Percentiles rank a stretch among this genome's conserved stretches.
Conservation (phyloP, 2,329 filamentous ascomycete genomes). For the Pyrenophora seminiperda region DNA sequence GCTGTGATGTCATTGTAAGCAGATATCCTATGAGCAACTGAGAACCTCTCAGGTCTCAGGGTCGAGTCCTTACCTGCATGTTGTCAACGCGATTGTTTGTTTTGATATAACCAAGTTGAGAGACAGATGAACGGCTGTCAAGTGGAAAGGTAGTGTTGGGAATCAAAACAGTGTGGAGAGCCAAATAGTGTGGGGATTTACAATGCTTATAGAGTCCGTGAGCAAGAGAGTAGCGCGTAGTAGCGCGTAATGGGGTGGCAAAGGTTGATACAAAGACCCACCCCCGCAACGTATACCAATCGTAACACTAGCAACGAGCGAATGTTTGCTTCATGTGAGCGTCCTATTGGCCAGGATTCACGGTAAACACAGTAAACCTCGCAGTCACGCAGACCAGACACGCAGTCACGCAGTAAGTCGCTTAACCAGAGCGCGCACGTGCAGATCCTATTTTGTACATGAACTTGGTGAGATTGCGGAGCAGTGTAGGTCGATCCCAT, state of each 20-base stretch:
- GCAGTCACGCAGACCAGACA: no score
- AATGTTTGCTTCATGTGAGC: constrained; percentile 15
- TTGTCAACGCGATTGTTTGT: no score
- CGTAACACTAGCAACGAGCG: no score
- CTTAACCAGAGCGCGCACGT: constrained; percentile 15
- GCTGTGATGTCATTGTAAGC: constrained; percentile 20
- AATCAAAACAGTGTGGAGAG: constrained; percentile 5
- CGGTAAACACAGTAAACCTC: constrained; percentile 32
- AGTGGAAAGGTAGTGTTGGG: constrained; percentile 5
- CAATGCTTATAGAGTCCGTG: constrained; percentile 22
- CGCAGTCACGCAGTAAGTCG: constrained; percentile 36
- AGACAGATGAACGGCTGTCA: constrained; percentile 5
- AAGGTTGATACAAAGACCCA: no score
- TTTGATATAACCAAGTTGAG: constrained; percentile 12
- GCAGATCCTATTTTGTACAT: constrained; percentile 16
- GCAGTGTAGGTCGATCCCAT: constrained; percentile 26
- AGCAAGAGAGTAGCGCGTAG: no score
- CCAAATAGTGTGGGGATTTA: no score
- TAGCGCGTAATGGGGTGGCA: no score
- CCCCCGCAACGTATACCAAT: constrained; percentile 5
- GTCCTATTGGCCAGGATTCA: constrained; percentile 18
- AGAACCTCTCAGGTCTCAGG: no score
- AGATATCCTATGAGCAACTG: neutral
- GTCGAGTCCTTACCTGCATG: constrained; percentile 34
- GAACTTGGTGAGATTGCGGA: constrained; percentile 22